Conservation (phyloP, 106 monocot species). For the Dioscorea dumetorum region DNA sequence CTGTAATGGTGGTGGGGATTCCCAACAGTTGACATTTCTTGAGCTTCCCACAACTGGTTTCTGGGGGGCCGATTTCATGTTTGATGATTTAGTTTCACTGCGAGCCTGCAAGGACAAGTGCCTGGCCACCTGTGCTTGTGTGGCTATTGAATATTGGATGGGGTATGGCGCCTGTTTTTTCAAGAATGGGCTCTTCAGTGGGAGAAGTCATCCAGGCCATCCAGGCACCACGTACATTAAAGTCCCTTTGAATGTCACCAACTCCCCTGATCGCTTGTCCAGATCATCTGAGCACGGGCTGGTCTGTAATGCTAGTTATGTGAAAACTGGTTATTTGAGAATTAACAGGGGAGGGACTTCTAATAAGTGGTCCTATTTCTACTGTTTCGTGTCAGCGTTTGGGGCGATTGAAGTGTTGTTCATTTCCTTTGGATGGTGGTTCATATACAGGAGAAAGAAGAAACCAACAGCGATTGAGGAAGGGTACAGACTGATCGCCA, state of each 20-base stretch:
- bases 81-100: background rate
- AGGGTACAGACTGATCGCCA: conserved; percentile 47
- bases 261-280: too few species aligned
- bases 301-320: conserved; percentile 1
- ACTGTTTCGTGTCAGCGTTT: conserved; percentile 29
- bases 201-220: conserved; percentile 14
- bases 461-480: conserved; percentile 14
- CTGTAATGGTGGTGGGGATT: background rate
- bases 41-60: conserved; percentile 25
- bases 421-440: conserved; percentile 46
- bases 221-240: background rate
- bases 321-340: background rate
- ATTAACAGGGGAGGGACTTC: background rate
- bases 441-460: conserved; percentile 16
- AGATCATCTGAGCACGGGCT: too few species aligned
- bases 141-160: conserved; percentile 31
- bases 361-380: conserved; percentile 25
- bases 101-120: conserved; percentile 34
- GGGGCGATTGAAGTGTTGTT: conserved; percentile 37
- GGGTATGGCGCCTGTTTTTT: conserved; percentile 29
- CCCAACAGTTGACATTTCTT: conserved; percentile 13
- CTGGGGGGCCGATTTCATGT: conserved; percentile 49
- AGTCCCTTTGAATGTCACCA: background rate
- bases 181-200: conserved; percentile 41
- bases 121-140: conserved; percentile 24